phyloP scores from a whole-genome alignment of 352 stramenopile species.

The Pythium chondricola region DNA sequence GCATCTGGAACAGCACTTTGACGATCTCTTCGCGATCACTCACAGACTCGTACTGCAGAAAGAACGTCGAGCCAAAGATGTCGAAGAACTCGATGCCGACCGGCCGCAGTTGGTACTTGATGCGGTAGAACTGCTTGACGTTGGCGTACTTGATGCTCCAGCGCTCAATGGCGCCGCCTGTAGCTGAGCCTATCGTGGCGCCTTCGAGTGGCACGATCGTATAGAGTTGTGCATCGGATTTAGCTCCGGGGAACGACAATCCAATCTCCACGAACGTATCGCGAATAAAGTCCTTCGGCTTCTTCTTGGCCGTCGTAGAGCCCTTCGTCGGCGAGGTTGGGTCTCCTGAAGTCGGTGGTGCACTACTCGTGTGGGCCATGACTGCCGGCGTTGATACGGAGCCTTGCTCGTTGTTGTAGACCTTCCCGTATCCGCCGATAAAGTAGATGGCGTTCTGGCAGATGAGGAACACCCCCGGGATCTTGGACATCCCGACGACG shows the following conservation, averaged over 20 bases:
- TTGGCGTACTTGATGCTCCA: constrained; percentile 62
- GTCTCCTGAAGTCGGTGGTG: background rate
- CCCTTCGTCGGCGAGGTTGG: constrained; percentile 20
- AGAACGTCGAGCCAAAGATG: constrained; percentile 58
- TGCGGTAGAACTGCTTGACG: constrained; percentile 71
- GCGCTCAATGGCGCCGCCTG: constrained; percentile 12
- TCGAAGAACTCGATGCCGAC: constrained; percentile 77
- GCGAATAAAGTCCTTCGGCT: constrained; percentile 41
- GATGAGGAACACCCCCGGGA: constrained; percentile 45
- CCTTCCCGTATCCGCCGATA: constrained; percentile 53
- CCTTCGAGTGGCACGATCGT: constrained; percentile 26
- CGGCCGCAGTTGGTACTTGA: constrained; percentile 74
- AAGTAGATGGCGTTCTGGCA: constrained; percentile 58
- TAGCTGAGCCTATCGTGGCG: background rate
- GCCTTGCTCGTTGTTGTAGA: constrained; percentile 23
- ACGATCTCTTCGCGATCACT: constrained; percentile 56
- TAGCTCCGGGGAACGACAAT: constrained; percentile 35
- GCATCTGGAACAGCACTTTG: constrained; percentile 73
- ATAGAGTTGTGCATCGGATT: constrained; percentile 32
- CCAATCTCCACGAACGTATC: constrained; percentile 47
- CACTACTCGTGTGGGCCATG: background rate
- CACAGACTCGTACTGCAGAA: constrained; percentile 57
- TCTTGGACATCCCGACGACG: constrained; percentile 55
- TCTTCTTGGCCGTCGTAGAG: constrained; percentile 27
- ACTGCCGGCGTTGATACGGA: background rate